These are phyloP conservation scores for Russula abietina DNA, from an alignment of 768 basidiomycete species.

Conservation along the genomic window DNA sequence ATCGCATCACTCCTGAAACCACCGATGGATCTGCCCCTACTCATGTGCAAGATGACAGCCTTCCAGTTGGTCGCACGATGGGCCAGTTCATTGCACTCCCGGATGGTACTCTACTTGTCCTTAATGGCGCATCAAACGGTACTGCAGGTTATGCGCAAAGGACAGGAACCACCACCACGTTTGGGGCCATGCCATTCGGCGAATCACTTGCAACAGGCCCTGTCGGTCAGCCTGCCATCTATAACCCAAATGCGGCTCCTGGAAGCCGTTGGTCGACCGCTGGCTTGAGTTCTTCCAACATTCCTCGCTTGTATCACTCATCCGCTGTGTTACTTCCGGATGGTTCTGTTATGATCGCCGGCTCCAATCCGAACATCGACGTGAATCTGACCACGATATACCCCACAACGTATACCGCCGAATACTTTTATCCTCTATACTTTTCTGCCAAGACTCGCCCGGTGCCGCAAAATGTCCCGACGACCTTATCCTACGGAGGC, in stretches of 20 bases:
- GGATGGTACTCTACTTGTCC: constrained; percentile 63
- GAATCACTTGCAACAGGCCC: constrained; percentile 78
- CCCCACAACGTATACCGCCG: constrained; percentile 70
- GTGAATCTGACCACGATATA: constrained; percentile 53
- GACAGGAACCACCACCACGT: constrained; percentile 33
- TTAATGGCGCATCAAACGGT: constrained; percentile 80
- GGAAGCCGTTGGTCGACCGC: constrained; percentile 72
- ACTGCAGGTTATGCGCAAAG: constrained; percentile 77
- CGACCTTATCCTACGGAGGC: constrained; percentile 31
- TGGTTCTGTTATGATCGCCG: constrained; percentile 79
- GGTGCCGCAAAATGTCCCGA: constrained; percentile 58
- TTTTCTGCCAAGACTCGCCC: constrained; percentile 69
- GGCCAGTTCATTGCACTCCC: constrained; percentile 85
- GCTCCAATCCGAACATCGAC: constrained; percentile 90
- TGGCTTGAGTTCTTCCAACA: constrained; percentile 53
- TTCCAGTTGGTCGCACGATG: constrained; percentile 78
- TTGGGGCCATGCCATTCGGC: constrained; percentile 56
- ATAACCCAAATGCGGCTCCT: constrained; percentile 64
- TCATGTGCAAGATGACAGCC: constrained; percentile 68
- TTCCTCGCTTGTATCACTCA: constrained; percentile 89
- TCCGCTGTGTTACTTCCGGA: constrained; percentile 82
- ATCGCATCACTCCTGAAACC: constrained; percentile 83
- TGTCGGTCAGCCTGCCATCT: constrained; percentile 68
- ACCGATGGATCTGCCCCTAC: constrained; percentile 50
- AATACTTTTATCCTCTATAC: constrained; percentile 41